Evolutionary conservation across 2,329 filamentous ascomycete species (phyloP), one percentile per base, ranked within the genome.

Genomic region (Cordyceps pruinosa): DNA sequence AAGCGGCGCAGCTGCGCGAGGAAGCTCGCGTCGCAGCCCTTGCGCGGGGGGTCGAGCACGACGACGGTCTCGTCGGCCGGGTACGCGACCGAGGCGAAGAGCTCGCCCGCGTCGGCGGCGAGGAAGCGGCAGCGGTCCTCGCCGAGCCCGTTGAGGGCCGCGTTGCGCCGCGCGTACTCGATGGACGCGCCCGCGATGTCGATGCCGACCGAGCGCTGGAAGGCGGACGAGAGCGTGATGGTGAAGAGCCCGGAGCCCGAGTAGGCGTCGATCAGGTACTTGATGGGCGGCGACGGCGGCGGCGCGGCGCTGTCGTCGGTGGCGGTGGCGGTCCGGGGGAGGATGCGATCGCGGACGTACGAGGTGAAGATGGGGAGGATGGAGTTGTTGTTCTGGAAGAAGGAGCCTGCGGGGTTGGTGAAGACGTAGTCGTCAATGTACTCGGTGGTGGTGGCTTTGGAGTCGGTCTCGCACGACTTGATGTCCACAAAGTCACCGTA

Each of bases 321-420:
- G 17, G 42, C 65, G 51, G 69, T 65, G 34, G 66, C 57, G 3
- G 79, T n/a, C n/a, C n/a, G 73, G 0, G 85, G 86, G 2, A 92
- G 77, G 66, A 93, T 88, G 71, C 88, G 83, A 37, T 88, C 79
- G 61, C 90, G 88, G 69, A 97, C 89, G 76, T 95, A 96, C 63
- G 84, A 80, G 15, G 91, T 96, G 73, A 97, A 96, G 17, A 77
- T 75, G 30, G 89, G 85, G 25, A 99, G 86, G 73, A 99, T 97
- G 56, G 91, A 95, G 78, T 97, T 97, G 81, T 99, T 99, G 80
- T 99, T 99, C 70, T 99, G 94, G 82, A 99, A 99, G 77, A 99
- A 99, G 53, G 90, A 85, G 59, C 92, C 92, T 12, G 94, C 94
- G 3, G 89, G 90, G 75, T 96, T 97, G 70, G 86, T 86, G 75